Evolutionary conservation across 1,139 yeast genomes (phyloP), one percentile per base, ranked within the genome.

Genomic region (Hanseniaspora uvarum): DNA sequence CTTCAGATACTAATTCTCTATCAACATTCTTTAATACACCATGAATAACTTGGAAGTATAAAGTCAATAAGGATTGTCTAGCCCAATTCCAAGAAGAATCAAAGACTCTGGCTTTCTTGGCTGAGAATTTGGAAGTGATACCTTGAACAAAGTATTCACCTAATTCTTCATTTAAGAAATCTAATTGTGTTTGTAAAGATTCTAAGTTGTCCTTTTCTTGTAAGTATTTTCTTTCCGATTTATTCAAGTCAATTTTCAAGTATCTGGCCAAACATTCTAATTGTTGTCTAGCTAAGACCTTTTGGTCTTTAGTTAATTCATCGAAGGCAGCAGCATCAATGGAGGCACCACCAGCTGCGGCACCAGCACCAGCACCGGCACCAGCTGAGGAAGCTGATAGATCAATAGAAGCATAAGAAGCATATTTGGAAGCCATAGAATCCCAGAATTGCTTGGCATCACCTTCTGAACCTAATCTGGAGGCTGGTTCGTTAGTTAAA

Each of bases 1-100:
- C 94, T 70, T 89, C 95, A 61, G 89, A 80, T 58, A 92, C 95
- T 59, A 94, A 88, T 73, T 92, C 96, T 69, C 98, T 83, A 68
- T 92, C 97, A 60, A 92, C 84, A 57, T 87, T 83, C 58, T 71
- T 69, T 62, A 92, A 78, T 61, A 86, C 83, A 66, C 98, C 98
- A 69, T 92, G 94, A 64, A 92, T 87, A 64, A 92, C 87, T 71
- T 92, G 96, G 68, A 80, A 92, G 74, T 87, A 92, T 88, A 92
- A 84, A 53, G 89, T 81, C 62, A 92, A 74, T 58, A 94, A 86
- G 69, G 94, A 96, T 74, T 92, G 98, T 72, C 96, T 86, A 46
- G 97, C 96, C 98, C 98, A 92, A 72, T 94, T 94, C 98, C 98
- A 92, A 71, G 89, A 88, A 28, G 97, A 88, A 71, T 92, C 97